Evolutionary conservation across 495 filamentous ascomycete species (phyloP).

Genomic region (Xylaria intraflava): DNA sequence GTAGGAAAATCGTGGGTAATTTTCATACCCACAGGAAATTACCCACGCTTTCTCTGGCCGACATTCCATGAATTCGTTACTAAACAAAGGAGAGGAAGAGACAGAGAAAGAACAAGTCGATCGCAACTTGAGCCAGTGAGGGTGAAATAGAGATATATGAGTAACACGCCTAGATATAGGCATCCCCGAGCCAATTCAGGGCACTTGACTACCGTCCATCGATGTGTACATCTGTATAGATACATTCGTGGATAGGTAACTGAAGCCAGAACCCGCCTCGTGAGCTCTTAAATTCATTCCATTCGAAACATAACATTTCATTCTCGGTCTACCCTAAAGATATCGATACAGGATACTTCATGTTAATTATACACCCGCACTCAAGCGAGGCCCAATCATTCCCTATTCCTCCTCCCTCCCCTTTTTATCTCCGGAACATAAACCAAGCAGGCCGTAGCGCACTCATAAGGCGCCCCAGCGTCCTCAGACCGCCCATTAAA

Average conservation of each 20-base stretch:
- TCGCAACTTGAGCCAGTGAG: background rate
- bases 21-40: background rate
- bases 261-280: too few relatives aligned
- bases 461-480: background rate
- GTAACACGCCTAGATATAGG: too few relatives aligned
- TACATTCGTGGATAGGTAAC: too few relatives aligned
- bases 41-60: background rate
- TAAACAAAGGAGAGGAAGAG: too few relatives aligned
- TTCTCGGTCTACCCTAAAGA: conserved; percentile 14
- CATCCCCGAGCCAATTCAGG: too few relatives aligned
- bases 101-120: too few relatives aligned
- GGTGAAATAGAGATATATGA: too few relatives aligned
- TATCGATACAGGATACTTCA: background rate
- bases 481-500: conserved; percentile 9
- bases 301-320: conserved; percentile 4
- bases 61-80: background rate
- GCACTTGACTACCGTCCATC: too few relatives aligned
- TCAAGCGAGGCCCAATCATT: background rate
- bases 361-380: background rate
- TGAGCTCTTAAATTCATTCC: too few relatives aligned
- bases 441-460: too few relatives aligned
- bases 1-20: background rate
- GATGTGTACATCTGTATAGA: too few relatives aligned
- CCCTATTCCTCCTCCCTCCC: background rate
- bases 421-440: too few relatives aligned